Evolutionary conservation across 345 rosid genomes (phyloP).

Genomic region (Passiflora organensis): DNA sequence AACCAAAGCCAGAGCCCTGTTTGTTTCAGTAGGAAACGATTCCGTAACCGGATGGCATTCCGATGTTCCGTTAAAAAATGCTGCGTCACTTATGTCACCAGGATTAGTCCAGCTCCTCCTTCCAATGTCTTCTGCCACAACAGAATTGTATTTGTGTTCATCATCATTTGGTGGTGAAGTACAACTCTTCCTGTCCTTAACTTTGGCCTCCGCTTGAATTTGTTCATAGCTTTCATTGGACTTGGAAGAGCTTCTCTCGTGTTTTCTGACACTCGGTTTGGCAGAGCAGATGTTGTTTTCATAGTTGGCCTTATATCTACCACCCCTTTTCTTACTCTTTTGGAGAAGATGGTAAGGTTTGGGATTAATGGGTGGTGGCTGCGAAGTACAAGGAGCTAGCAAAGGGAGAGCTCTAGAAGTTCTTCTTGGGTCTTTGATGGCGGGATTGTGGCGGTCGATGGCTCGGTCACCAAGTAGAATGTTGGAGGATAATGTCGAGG

Average conservation of each 20-base stretch:
- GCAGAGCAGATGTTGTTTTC: conserved; percentile 12
- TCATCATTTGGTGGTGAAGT: conserved; percentile 9
- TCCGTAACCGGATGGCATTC: conserved; percentile 39
- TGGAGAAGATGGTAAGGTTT: conserved; percentile 37
- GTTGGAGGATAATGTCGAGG: conserved; percentile 11
- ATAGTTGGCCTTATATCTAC: conserved; percentile 15
- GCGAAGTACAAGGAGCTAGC: conserved; percentile 33
- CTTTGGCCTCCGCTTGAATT: too few species aligned
- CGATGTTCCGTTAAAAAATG: conserved; percentile 31
- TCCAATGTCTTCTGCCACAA: conserved; percentile 3
- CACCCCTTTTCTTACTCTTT: conserved; percentile 29
- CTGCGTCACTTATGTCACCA: conserved; percentile 46
- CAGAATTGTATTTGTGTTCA: neutral
- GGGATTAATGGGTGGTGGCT: conserved; percentile 38
- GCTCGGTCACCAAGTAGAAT: conserved; percentile 46
- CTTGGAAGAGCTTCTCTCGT: conserved; percentile 29
- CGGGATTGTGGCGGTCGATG: conserved; percentile 86
- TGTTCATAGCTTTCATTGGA: too few species aligned
- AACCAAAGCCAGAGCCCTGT: conserved; percentile 10
- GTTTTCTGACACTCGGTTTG: conserved; percentile 17
- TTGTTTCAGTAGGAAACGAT: conserved; percentile 28
- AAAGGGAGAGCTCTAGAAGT: conserved; percentile 35
- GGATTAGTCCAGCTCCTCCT: conserved; percentile 40
- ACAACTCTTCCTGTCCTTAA: too few species aligned
- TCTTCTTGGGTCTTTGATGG: conserved; percentile 66